These are phyloP conservation scores for Paecilomyces sp. DNA, from an alignment of 2,329 filamentous ascomycete genomes.

Conservation along the genomic window DNA sequence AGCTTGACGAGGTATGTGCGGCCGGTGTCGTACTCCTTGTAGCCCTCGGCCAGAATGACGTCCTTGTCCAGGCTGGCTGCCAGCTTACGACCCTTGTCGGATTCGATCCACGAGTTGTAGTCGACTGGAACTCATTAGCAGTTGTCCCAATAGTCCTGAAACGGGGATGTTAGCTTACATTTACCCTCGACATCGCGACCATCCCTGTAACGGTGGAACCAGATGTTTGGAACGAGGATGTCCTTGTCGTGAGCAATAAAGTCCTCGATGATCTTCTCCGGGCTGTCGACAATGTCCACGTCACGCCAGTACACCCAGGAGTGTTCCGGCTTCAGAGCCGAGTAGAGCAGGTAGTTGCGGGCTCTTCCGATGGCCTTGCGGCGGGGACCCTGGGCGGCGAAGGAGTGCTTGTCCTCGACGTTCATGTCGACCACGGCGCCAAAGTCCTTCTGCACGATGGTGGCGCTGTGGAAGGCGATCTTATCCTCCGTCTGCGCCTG, in stretches of 20 bases:
- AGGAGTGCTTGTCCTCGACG: constrained; percentile 77
- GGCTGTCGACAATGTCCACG: constrained; percentile 90
- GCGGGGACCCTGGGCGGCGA: constrained; percentile 79
- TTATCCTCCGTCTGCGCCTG: constrained; percentile 69
- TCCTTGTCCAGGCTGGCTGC: constrained; percentile 69
- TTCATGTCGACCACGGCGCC: constrained; percentile 65
- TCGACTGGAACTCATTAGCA: constrained; percentile 57
- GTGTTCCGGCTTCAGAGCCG: constrained; percentile 84
- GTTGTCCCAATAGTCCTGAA: background rate
- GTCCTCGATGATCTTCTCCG: constrained; percentile 81
- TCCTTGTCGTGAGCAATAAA: constrained; percentile 92
- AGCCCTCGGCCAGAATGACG: constrained; percentile 83
- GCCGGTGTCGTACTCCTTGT: constrained; percentile 87
- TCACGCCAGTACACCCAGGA: constrained; percentile 99
- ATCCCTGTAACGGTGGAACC: constrained; percentile 87
- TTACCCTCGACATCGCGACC: constrained; percentile 84
- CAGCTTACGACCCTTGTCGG: constrained; percentile 72
- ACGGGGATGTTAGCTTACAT: constrained; percentile 54
- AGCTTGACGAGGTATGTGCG: constrained; percentile 83
- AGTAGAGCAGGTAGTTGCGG: constrained; percentile 80
- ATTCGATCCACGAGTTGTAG: constrained; percentile 98
- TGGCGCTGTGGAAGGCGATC: constrained; percentile 76
- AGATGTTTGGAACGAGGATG: constrained; percentile 90
- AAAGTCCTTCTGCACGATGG: constrained; percentile 89
- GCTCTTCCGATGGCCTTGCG: constrained; percentile 85